Evolutionary conservation across 176 grass and related monocot genomes (phyloP).

Genomic region (Juncus inflexus): DNA sequence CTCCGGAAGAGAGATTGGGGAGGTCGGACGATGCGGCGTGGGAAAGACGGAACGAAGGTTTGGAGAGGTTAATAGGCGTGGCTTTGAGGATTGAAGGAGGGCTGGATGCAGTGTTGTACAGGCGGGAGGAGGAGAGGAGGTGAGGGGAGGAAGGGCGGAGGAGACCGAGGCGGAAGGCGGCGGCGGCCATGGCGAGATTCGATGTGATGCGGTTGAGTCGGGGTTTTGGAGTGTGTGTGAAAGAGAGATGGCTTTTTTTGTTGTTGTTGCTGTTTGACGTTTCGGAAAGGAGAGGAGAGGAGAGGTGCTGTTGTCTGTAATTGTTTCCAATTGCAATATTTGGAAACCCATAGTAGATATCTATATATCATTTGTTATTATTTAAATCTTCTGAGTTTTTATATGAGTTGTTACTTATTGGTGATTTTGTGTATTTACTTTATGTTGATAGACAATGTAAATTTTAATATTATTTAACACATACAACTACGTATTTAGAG

Average conservation of each 20-base stretch:
- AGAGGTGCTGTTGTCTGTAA: background rate
- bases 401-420: too few relatives aligned
- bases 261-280: too few relatives aligned
- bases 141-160: conserved; percentile 27
- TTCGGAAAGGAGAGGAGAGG: background rate
- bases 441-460: too few relatives aligned
- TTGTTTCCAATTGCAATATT: background rate
- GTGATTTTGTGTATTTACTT: too few relatives aligned
- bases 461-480: too few relatives aligned
- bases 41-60: conserved; percentile 15
- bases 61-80: conserved; percentile 34
- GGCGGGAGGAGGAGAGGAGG: conserved; percentile 29
- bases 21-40: conserved; percentile 27
- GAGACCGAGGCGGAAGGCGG: conserved; percentile 32
- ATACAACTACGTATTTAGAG: too few relatives aligned
- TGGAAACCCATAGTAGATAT: background rate
- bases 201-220: background rate
- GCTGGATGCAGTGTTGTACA: conserved; percentile 24
- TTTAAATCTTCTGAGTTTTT: too few relatives aligned
- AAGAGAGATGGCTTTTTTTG: background rate
- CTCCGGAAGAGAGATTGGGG: conserved; percentile 33
- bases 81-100: conserved; percentile 28
- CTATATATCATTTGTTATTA: background rate
- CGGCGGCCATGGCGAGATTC: conserved; percentile 48
- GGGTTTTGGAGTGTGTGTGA: background rate